phyloP scores from a whole-genome alignment of 2,329 filamentous ascomycete species.

The Stachybotrys elegans region DNA sequence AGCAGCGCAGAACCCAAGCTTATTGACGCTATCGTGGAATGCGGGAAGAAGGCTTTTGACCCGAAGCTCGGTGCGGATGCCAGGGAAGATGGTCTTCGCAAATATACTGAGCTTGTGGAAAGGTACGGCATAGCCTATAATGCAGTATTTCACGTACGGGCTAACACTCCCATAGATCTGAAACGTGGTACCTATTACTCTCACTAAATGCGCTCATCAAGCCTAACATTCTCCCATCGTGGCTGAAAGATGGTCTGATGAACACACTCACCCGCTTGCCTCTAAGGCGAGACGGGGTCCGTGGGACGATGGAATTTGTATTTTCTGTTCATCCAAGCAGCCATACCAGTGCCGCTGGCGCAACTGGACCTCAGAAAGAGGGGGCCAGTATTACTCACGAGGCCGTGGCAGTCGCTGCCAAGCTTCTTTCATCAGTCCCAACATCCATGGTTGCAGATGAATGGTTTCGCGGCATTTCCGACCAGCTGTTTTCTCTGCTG shows the following conservation, averaged over 20 bases:
- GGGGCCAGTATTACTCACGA: conserved; percentile 64
- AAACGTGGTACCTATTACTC: conserved; percentile 50
- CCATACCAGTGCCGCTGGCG: conserved; percentile 32
- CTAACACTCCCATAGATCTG: conserved; percentile 20
- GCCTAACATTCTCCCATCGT: conserved; percentile 51
- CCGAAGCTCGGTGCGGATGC: conserved; percentile 30
- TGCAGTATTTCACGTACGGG: no score
- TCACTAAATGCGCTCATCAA: conserved; percentile 60
- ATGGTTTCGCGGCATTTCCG: conserved; percentile 58
- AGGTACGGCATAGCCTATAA: no score
- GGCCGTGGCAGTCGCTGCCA: conserved; percentile 58
- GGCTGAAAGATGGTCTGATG: conserved; percentile 55
- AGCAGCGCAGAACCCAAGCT: conserved; percentile 20
- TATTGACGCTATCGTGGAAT: conserved; percentile 28
- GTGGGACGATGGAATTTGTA: conserved; percentile 65
- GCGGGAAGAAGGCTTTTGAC: conserved; percentile 44
- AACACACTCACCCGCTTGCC: conserved; percentile 56
- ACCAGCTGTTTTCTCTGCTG: conserved; percentile 56
- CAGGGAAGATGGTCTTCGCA: conserved; percentile 27
- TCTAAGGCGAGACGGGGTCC: conserved; percentile 57
- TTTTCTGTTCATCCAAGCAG: conserved; percentile 61
- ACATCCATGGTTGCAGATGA: conserved; percentile 43
- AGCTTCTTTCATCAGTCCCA: conserved; percentile 57
- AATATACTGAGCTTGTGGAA: conserved; percentile 43
- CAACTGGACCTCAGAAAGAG: conserved; percentile 43